Conservation (phyloP, 768 basidiomycete genomes). For the Melanogaster broomeanus region DNA sequence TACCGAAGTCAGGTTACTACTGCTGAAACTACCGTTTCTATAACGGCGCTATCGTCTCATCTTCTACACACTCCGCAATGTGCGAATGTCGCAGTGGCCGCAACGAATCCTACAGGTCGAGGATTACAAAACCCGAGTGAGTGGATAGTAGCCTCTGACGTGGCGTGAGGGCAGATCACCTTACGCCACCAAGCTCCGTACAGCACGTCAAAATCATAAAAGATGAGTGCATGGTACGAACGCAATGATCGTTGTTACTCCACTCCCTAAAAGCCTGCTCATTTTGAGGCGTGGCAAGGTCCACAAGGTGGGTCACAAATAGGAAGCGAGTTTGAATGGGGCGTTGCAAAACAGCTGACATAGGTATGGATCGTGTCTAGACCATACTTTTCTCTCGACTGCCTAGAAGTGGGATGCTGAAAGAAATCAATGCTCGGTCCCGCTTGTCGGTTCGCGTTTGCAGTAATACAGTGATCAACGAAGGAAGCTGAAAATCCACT, state of each 20-base stretch:
- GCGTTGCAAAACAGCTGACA: constrained; percentile 48
- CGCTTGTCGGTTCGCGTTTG: constrained; percentile 29
- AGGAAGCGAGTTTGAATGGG: constrained; percentile 68
- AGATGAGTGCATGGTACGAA: constrained; percentile 15
- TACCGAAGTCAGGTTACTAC: no score
- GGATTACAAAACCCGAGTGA: not conserved
- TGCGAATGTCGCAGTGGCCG: constrained; percentile 84
- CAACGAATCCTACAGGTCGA: constrained; percentile 57
- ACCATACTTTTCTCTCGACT: constrained; percentile 53
- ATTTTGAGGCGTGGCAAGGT: constrained; percentile 42
- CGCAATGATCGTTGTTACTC: constrained; percentile 45
- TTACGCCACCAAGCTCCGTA: constrained; percentile 34
- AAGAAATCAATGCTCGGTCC: constrained; percentile 43
- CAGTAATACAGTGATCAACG: constrained; percentile 59
- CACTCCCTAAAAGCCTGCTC: constrained; percentile 33
- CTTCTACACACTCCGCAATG: constrained; percentile 86
- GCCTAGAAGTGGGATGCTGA: constrained; percentile 54
- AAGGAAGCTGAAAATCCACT: constrained; percentile 81
- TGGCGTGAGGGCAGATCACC: constrained; percentile 42
- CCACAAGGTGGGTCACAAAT: constrained; percentile 57
- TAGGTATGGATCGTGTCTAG: constrained; percentile 59
- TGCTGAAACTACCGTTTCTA: no score
- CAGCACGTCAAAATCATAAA: not conserved
- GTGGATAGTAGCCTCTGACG: constrained; percentile 64
- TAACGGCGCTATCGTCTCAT: constrained; percentile 83